Evolutionary conservation across 2,329 filamentous ascomycete species (phyloP), one percentile per base, ranked within the genome.

Genomic region (Metarhizium anisopliae): DNA sequence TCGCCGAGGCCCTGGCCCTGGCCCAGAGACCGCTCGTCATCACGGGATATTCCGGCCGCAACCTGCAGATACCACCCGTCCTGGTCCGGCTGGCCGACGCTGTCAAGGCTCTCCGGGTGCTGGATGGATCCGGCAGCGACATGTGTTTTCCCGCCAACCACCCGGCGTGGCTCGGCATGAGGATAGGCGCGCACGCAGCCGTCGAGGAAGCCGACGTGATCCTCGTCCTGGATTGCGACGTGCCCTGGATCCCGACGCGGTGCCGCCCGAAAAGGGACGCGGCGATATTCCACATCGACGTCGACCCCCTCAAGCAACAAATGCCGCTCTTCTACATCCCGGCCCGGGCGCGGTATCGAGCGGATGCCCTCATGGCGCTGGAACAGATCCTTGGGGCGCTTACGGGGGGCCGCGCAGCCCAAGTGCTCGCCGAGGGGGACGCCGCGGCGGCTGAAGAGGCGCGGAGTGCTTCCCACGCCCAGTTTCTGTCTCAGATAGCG

Each of bases 161-260:
- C 63, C 82, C 79, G 2, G 82, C 73, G 0, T 89, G 82, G 74
- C 66, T 90, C 13, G 86, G 92, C 2, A 69, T 94, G 53, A 79
- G 84, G 47, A 11, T 35, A 35, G 32, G 32, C 7, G 32, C 32
- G 32, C 32, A 35, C 32, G 32, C 32, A 11, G 32, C 32, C 10
- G 10, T 35, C 10, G 10, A 35, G 32, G 32, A 42, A 0, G 90
- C 92, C 0, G 93, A 96, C 67, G 82, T 90, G 10, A 95, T 96
- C 57, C 62, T 96, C 1, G 86, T 96, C 2, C 67, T 95, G 30
- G 88, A 96, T 69, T 95, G 90, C 60, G 92, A 96, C 66, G 90
- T 96, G 0, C 92, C 92, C 0, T 96, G 91, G 90, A 91, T 96
- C 55, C 85, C 86, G n/a, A 94, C 90, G 0, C 83, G 84, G 16